phyloP scores from a whole-genome alignment of 345 rosid genomes.

The Anacardium occidentale region DNA sequence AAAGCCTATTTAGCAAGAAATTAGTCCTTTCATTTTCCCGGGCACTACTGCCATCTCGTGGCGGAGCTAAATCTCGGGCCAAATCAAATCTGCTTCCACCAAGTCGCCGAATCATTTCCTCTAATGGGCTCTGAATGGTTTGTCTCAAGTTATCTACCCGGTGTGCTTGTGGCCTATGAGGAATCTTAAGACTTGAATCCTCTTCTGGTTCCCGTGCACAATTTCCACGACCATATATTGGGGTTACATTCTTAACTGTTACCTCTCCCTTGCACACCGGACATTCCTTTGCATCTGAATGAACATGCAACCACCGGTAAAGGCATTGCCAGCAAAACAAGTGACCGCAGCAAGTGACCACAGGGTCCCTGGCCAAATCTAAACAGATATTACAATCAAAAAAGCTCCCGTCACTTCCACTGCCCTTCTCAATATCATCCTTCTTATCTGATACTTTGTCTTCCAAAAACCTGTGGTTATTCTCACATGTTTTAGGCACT shows the following conservation, averaged over 20 bases:
- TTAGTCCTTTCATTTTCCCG: slow-evolving; percentile 56
- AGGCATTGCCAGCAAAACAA: slow-evolving; percentile 96
- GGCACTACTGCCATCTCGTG: slow-evolving; percentile 40
- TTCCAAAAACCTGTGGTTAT: slow-evolving; percentile 56
- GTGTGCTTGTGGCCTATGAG: slow-evolving; percentile 69
- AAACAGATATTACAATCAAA: slow-evolving; percentile 85
- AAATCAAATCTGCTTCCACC: slow-evolving; percentile 70
- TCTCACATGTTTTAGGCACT: slow-evolving; percentile 63
- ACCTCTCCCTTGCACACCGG: slow-evolving; percentile 99
- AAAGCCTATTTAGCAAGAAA: slow-evolving; percentile 55
- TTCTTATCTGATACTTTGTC: slow-evolving; percentile 51
- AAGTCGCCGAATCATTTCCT: slow-evolving; percentile 78
- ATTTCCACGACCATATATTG: slow-evolving; percentile 82
- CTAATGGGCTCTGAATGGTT: slow-evolving; percentile 70
- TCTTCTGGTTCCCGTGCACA: slow-evolving; percentile 53
- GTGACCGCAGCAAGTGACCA: slow-evolving; percentile 93
- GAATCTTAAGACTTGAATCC: slow-evolving; percentile 62
- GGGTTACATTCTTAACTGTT: slow-evolving; percentile 66
- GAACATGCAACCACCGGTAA: slow-evolving; percentile 66
- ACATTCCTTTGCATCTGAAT: slow-evolving; percentile 86
- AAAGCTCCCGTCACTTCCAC: slow-evolving; percentile 63
- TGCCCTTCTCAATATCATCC: slow-evolving; percentile 54
- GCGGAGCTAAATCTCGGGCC: slow-evolving; percentile 46
- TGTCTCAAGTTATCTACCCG: slow-evolving; percentile 93
- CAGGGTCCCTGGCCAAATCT: slow-evolving; percentile 81